phyloP scores from a whole-genome alignment of 2,329 filamentous ascomycete species.

The Ophiostoma angusticollis region DNA sequence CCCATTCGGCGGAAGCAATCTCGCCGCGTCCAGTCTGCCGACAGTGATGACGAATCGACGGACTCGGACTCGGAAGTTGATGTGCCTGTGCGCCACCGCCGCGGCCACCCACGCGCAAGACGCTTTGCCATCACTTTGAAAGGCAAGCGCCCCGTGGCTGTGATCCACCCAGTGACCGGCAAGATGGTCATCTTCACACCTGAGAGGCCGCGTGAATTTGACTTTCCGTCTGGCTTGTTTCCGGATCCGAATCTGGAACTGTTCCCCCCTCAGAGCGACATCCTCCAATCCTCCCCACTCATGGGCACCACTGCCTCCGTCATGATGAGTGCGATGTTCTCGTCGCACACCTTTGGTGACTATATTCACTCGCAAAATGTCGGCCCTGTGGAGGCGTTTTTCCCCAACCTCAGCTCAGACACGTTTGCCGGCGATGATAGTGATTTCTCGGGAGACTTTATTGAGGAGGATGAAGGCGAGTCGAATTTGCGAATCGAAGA shows the following conservation, averaged over 20 bases:
- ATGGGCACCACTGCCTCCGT: constrained; percentile 57
- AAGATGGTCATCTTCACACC: constrained; percentile 54
- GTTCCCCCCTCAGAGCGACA: constrained; percentile 16
- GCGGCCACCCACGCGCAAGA: constrained; percentile 40
- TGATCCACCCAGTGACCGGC: constrained; percentile 42
- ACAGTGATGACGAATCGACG: constrained; percentile 30
- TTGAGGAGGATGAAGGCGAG: constrained; percentile 57
- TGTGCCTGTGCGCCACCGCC: constrained; percentile 31
- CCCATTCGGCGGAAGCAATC: constrained; percentile 33
- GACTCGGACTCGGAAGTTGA: constrained; percentile 42
- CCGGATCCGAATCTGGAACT: constrained; percentile 18
- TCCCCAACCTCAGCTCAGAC: constrained; percentile 48
- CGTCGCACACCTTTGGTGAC: constrained; percentile 41
- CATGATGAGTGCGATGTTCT: constrained; percentile 65
- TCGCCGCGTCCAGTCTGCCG: constrained; percentile 23
- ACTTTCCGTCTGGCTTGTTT: not conserved
- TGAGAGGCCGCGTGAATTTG: constrained; percentile 21
- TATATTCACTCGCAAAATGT: constrained; percentile 52
- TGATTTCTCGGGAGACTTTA: constrained; percentile 33
- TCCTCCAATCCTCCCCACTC: constrained; percentile 38
- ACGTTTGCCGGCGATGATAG: constrained; percentile 40
- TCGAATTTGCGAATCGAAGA: constrained; percentile 54
- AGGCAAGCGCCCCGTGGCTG: constrained; percentile 44
- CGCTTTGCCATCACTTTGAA: constrained; percentile 42
- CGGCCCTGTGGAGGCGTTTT: constrained; percentile 64